Evolutionary conservation across 225 moss, liverwort and hornwort genomes (phyloP), one percentile per base, ranked within the genome.

Genomic region (Bryoerythrophyllum caledonicum): DNA sequence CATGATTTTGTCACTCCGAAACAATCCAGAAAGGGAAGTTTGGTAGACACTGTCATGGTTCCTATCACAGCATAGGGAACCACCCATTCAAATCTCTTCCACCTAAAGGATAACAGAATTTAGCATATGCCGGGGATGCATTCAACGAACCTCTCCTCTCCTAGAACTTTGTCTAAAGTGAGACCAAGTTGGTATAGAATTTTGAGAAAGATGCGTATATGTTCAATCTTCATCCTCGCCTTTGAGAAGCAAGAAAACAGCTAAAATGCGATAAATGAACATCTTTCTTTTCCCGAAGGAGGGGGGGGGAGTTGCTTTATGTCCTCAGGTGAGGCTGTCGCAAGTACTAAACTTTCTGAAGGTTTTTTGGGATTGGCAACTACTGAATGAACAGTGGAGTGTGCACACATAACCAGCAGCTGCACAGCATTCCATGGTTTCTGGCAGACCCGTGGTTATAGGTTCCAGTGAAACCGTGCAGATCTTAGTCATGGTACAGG

Each of bases 1-100:
- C 25, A 57, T 71, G 58, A 58, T 71, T 38, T 43, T 40, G 41
- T 71, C 71, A 58, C 71, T 41, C 19, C 6, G 1, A 71, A 27
- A 21, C 7, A 43, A 26, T 43, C 41, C 11, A 19, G 27, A 19
- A 17, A 58, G 57, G 40, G 43, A 71, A 26, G 19, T 26, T 58
- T 57, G 71, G 71, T 27, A 54, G 7, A 54, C 6, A 58, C 26
- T 27, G 41, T 38, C 10, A 58, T 11, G 26, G 26, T 51, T 12
- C 19, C 28, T 49, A 30, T 19, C 12, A 32, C 3, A 15, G 8
- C 10, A 55, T n/a, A 23, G 35, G 8, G 12, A 53, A 52, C 21
- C 32, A 53, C 1, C 2, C 0, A 53, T 34, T 15, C 32, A 37
- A 38, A 38, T 63, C 9, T 52, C 34, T 32, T 23, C 15, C 28